phyloP scores from a whole-genome alignment of 179 eudicot species.

The Silene vulgaris region DNA sequence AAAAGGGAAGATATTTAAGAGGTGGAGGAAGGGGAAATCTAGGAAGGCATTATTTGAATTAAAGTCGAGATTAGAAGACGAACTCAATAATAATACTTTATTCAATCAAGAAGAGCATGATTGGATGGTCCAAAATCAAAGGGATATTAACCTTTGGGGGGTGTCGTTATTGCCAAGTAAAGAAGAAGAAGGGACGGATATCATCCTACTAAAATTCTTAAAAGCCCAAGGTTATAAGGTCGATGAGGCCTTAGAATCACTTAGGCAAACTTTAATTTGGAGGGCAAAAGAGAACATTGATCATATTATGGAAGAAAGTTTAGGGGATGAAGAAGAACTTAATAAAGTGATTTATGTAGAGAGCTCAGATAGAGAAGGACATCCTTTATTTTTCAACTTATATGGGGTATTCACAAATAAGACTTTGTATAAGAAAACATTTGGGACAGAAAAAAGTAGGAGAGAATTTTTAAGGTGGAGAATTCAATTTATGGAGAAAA shows the following conservation, averaged over 20 bases:
- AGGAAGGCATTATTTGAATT: conserved; percentile 43
- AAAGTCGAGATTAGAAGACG: conserved; percentile 46
- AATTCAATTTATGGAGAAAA: conserved; percentile 56
- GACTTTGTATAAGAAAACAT: conserved; percentile 32
- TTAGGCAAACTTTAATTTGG: conserved; percentile 46
- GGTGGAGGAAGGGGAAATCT: conserved; percentile 13
- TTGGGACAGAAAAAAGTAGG: conserved; percentile 36
- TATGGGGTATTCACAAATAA: conserved; percentile 45
- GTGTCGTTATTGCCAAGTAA: conserved; percentile 72
- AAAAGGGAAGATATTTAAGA: conserved; percentile 19
- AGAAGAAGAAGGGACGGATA: conserved; percentile 50
- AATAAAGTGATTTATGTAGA: conserved; percentile 32
- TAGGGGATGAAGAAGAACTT: conserved; percentile 24
- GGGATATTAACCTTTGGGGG: conserved; percentile 64
- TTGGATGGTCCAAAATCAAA: conserved; percentile 21
- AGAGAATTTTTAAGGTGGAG: conserved; percentile 65
- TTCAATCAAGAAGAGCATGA: conserved; percentile 15
- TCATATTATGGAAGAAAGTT: conserved; percentile 29
- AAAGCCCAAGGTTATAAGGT: conserved; percentile 52
- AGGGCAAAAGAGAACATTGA: conserved; percentile 26
- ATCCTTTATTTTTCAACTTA: conserved; percentile 51
- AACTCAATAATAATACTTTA: conserved; percentile 28
- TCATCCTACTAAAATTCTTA: conserved; percentile 53
- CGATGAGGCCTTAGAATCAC: conserved; percentile 50
- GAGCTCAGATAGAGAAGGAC: conserved; percentile 57